Evolutionary conservation across 345 rosid species (phyloP), one percentile per base, ranked within the genome.

Genomic region (Pistacia atlantica): DNA sequence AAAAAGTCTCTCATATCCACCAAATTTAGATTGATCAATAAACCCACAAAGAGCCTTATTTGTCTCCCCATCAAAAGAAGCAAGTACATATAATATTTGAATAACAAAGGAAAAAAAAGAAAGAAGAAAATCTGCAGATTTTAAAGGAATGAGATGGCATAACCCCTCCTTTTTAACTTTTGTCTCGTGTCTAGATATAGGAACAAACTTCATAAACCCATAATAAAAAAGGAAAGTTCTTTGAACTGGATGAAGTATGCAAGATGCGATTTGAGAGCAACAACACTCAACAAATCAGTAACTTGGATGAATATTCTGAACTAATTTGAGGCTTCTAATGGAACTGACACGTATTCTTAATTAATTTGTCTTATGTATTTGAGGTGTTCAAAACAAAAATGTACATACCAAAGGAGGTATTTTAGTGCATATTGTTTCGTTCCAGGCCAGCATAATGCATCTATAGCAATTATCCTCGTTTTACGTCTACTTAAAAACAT

Each of bases 41-140:
- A 93, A 93, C 75, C 99, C 99, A 84, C 98, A 93, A 70, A 92
- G 86, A 59, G 99, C 98, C 82, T 96, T 96, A 65, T 91, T 93
- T 59, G 80, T 82, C 82, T 96, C 99, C 93, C 98, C 93, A 86
- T 28, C 59, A 69, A 78, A 81, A 81, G n/a, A 79, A 83, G 78
- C 80, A 77, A 75, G 45, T 4, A 51, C 64, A 16, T 31, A 52
- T 0, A 52, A 51, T 31, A 55, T 35, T 56, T 8, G 31, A 49
- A 20, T 13, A 58, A 65, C 20, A 65, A 22, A 5, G 17, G 4
- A 48, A 3, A 48, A 48, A 2, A 20, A 18, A 57, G 6, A 7
- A 28, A 67, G 33, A 42, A 46, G 6, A 42, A 52, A 11, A 64
- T 20, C 9, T 33, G 4, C 59, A 28, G 59, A 62, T 12, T 62